Evolutionary conservation across 192 early-diverging fungal genomes (phyloP).

Genomic region (Coemansia sp.): DNA sequence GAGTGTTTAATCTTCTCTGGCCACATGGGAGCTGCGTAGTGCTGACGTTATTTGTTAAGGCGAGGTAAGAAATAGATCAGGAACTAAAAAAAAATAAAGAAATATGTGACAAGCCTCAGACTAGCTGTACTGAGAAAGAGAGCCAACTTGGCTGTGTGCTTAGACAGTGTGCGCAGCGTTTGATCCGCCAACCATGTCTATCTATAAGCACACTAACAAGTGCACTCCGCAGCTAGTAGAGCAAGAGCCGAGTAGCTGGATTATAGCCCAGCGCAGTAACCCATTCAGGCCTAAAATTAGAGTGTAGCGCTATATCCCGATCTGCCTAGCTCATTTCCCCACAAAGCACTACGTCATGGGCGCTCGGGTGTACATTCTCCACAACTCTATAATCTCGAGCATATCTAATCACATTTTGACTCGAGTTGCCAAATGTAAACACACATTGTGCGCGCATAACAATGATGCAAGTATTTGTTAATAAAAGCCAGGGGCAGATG

Average conservation of each 20-base stretch:
- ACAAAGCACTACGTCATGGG: neutral
- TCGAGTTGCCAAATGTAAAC: neutral
- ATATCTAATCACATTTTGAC: neutral
- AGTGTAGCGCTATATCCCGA: neutral
- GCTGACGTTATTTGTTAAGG: neutral
- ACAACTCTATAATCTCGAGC: neutral
- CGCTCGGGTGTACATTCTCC: neutral
- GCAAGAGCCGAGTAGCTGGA: conserved; percentile 2
- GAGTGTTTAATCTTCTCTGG: conserved; percentile 38
- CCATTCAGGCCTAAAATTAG: neutral
- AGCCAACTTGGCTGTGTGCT: neutral
- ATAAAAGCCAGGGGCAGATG: too few relatives aligned
- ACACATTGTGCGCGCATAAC: too few relatives aligned
- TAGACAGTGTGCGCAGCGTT: neutral
- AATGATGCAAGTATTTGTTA: neutral
- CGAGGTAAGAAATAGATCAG: neutral
- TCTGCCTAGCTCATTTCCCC: neutral
- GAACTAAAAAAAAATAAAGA: neutral
- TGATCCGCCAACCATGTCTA: neutral
- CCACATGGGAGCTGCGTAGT: conserved; percentile 25
- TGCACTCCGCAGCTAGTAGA: neutral
- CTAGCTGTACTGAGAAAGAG: neutral
- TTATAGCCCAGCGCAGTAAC: conserved; percentile 1
- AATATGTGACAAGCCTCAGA: neutral
- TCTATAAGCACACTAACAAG: conserved; percentile 3